Percentiles rank a stretch among this genome's conserved stretches.
These are phyloP conservation scores for Trypanosoma avium DNA, from an alignment of 208 protist genomes.

Conservation along the genomic window DNA sequence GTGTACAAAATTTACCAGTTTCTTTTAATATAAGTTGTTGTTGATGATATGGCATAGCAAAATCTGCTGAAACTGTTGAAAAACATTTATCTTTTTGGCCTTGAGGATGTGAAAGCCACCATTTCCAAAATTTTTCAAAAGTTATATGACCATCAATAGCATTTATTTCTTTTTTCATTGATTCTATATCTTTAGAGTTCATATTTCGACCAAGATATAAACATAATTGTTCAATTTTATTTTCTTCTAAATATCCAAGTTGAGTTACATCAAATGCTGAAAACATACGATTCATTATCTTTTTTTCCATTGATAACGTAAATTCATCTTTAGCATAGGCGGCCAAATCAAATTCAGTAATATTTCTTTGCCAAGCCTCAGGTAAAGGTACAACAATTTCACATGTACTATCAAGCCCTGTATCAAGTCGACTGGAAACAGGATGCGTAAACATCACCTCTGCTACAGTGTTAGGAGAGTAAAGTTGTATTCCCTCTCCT, in stretches of 20 bases:
- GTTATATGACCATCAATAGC: constrained; percentile 50
- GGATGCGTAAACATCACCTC: constrained; percentile 39
- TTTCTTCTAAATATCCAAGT: constrained; percentile 57
- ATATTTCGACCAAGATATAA: constrained; percentile 67
- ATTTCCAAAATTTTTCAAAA: constrained; percentile 87
- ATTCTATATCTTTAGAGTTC: constrained; percentile 35
- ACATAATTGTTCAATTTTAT: constrained; percentile 79
- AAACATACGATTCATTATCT: constrained; percentile 90
- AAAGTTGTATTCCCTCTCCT: not conserved
- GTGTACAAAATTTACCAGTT: constrained; percentile 85
- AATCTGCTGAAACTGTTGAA: constrained; percentile 85
- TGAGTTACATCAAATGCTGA: constrained; percentile 86
- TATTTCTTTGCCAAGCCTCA: constrained; percentile 19
- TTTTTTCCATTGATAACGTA: constrained; percentile 58
- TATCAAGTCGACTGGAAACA: constrained; percentile 40
- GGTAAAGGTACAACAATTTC: not conserved
- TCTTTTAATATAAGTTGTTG: constrained; percentile 86
- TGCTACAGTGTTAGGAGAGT: constrained; percentile 16
- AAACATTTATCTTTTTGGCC: constrained; percentile 54
- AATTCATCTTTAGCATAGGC: constrained; percentile 86
- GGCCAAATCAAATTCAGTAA: constrained; percentile 79
- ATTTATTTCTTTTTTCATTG: constrained; percentile 65
- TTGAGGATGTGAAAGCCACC: constrained; percentile 72
- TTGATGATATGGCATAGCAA: constrained; percentile 88
- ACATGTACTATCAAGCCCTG: constrained; percentile 27